Base-by-base conservation (phyloP, 2,329 filamentous ascomycete species). In the Neocatenulostroma microsporum region DNA sequence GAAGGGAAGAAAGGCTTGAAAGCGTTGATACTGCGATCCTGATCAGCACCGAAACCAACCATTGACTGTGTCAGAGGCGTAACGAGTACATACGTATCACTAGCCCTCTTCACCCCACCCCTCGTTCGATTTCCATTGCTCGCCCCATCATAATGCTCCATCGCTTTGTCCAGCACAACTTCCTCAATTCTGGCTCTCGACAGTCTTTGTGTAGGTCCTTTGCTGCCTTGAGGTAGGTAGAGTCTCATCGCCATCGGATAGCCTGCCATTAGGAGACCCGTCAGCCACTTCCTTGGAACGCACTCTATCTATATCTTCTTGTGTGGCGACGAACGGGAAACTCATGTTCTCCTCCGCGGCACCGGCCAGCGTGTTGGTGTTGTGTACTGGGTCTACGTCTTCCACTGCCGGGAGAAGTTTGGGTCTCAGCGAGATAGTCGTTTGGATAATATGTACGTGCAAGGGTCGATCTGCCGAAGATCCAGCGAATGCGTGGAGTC, bases 71-170 rank as follows among this genome's bases (percentile, higher is more conserved):
- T 4, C 6, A 5, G 5, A 24, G 13, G 15, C 28, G 10, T 30
- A 21, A 11, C 13, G 25, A 20, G 12, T 32, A 56, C 76, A 61
- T 63, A 82, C 80, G 84, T 82, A 33, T 86, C 80, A 47, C 81
- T 72, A 30, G 82, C 85, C 57, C 78, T 84, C 60, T 84, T 85
- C 51, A 91, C 70, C 0, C 81, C 81, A 12, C 84, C 84, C 46
- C 84, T 72, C 2, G 74, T 83, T 37, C 76, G 76, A 49, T 89
- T 87, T 1, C 82, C 82, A 51, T 91, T 91, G 15, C 81, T 84
- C 3, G 84, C 84, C 53, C 84, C 84, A 52, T 91, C 84, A 53
- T 87, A 91, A 3, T 80, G 74, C 36, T 74, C 69, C 64, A 87
- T 72, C 1, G 80, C 80, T 30, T 77, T 69, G 1, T 68, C 67